These are phyloP conservation scores for Xylaria sp. DNA, from an alignment of 2,329 filamentous ascomycete species.

Conservation along the genomic window DNA sequence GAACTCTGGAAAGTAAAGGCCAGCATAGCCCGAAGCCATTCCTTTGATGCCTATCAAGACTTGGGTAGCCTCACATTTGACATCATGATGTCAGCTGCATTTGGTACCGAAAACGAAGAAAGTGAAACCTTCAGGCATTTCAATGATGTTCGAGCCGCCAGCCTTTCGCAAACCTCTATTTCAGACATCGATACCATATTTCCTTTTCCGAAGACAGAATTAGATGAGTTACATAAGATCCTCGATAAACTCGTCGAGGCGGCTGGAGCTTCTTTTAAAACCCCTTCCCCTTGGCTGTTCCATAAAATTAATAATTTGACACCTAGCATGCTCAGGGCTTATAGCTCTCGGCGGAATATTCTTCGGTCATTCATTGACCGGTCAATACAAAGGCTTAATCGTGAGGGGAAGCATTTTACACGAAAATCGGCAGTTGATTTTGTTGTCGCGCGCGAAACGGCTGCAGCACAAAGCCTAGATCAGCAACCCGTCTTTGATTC, in stretches of 20 bases:
- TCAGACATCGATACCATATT: not conserved
- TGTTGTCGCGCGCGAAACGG: not conserved
- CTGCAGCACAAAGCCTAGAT: not conserved
- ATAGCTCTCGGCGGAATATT: not conserved
- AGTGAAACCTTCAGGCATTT: not conserved
- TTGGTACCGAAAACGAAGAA: constrained; percentile 38
- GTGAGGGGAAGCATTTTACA: not conserved
- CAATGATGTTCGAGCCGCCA: not conserved
- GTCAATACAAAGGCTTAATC: not conserved
- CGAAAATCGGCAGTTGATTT: not conserved
- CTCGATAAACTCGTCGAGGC: not conserved
- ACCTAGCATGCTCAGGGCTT: not conserved
- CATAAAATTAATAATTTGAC: not conserved
- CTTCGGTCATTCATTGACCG: not conserved
- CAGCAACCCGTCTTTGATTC: not conserved
- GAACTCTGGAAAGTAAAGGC: constrained; percentile 49
- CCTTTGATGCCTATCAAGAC: constrained; percentile 48
- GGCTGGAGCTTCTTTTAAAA: not conserved
- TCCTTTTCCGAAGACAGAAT: not conserved
- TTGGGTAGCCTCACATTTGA: constrained; percentile 48
- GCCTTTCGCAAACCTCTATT: not conserved
- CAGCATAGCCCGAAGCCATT: constrained; percentile 39
- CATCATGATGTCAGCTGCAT: constrained; percentile 49
- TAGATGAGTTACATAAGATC: not conserved
- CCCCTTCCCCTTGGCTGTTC: not conserved